Conservation (phyloP, 225 moss, liverwort and hornwort species). For the Anthoceros angustus region DNA sequence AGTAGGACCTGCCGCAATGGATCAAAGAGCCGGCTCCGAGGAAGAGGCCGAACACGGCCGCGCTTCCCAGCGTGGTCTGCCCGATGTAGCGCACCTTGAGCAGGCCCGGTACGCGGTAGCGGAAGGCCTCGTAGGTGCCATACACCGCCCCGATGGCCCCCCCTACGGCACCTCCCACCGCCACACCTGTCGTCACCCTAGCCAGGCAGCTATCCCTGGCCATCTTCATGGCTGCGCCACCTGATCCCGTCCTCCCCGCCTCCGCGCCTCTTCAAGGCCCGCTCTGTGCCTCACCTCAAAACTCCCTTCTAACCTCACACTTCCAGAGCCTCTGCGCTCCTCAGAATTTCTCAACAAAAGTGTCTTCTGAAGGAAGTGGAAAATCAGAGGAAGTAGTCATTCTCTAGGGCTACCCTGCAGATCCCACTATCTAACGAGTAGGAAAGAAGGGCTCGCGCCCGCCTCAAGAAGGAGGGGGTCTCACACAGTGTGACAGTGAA, state of each 20-base stretch:
- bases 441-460: too few relatives aligned
- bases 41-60: conserved; percentile 85
- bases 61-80: conserved; percentile 84
- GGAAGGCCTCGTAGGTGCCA: conserved; percentile 83
- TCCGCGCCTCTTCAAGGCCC: not conserved
- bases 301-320: too few relatives aligned
- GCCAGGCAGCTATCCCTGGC: conserved; percentile 46
- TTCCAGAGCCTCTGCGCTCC: too few relatives aligned
- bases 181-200: conserved; percentile 63
- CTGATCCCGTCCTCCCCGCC: not conserved
- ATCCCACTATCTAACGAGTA: too few relatives aligned
- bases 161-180: conserved; percentile 68
- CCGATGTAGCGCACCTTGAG: conserved; percentile 91
- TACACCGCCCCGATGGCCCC: conserved; percentile 81
- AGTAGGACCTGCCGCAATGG: conserved; percentile 82
- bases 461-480: too few relatives aligned
- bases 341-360: too few relatives aligned
- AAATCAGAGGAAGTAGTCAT: too few relatives aligned
- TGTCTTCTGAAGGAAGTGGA: too few relatives aligned
- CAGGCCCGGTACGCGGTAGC: conserved; percentile 71
- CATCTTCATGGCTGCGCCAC: conserved; percentile 11
- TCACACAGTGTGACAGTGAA: too few relatives aligned
- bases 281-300: too few relatives aligned
- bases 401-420: too few relatives aligned
- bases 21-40: conserved; percentile 83